phyloP scores from a whole-genome alignment of 2,329 filamentous ascomycete species.

The Annulohypoxylon truncatum region DNA sequence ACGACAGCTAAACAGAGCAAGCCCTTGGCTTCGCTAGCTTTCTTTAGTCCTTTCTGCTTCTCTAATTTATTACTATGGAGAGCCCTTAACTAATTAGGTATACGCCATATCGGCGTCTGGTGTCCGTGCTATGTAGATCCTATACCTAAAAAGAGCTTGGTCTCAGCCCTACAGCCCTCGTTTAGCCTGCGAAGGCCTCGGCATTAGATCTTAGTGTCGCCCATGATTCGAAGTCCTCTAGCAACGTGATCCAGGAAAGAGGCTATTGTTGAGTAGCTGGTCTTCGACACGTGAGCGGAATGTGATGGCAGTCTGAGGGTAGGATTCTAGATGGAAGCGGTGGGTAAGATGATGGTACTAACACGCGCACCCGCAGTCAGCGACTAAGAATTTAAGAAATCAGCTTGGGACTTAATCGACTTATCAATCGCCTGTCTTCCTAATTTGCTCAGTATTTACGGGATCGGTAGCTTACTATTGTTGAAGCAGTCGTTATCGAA shows the following conservation, averaged over 20 bases:
- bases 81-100: constrained; percentile 2
- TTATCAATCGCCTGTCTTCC: no score
- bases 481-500: no score
- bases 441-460: no score
- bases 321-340: background rate
- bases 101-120: constrained; percentile 24
- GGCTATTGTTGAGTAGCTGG: background rate
- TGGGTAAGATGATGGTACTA: background rate
- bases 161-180: constrained; percentile 17
- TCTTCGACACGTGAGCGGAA: background rate
- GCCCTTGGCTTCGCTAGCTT: background rate
- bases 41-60: background rate
- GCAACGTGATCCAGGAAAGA: background rate
- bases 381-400: no score
- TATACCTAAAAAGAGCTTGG: background rate
- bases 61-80: background rate
- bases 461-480: no score
- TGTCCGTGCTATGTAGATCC: background rate
- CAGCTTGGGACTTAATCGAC: no score
- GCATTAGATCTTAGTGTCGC: background rate
- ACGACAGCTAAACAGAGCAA: constrained; percentile 9
- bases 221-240: background rate
- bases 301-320: background rate
- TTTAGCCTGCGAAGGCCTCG: background rate
- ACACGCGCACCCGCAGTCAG: no score